Evolutionary conservation across 257 asterid genomes (phyloP).

Genomic region (Solanum sejunctum): DNA sequence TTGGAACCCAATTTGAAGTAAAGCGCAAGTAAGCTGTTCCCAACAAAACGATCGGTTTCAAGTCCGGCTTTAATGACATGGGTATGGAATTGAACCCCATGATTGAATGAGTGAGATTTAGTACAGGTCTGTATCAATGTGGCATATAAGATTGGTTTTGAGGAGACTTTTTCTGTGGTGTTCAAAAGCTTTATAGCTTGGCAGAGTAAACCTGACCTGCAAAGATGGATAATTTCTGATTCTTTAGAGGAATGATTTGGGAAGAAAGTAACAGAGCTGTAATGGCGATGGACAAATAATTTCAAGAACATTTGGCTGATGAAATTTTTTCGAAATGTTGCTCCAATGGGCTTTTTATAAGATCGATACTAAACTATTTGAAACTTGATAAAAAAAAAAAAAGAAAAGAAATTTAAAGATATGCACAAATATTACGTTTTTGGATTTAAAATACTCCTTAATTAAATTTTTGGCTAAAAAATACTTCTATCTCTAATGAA

Average conservation of each 20-base stretch:
- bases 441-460: too few species aligned
- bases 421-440: too few species aligned
- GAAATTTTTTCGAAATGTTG: not conserved
- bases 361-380: not conserved
- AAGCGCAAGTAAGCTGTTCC: slow-evolving; percentile 59
- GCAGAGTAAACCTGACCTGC: slow-evolving; percentile 30
- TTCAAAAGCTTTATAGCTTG: slow-evolving; percentile 32
- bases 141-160: slow-evolving; percentile 46
- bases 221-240: slow-evolving; percentile 35
- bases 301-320: slow-evolving; percentile 5
- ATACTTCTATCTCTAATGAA: too few species aligned
- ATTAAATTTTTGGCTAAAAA: too few species aligned
- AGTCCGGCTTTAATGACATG: slow-evolving; percentile 52
- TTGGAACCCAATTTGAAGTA: slow-evolving; percentile 40
- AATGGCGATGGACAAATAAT: slow-evolving; percentile 5
- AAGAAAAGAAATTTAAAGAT: too few species aligned
- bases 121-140: slow-evolving; percentile 41
- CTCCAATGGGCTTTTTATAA: not conserved
- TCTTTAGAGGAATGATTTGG: not conserved
- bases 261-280: not conserved
- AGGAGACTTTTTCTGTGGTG: not conserved
- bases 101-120: slow-evolving; percentile 19
- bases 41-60: slow-evolving; percentile 61
- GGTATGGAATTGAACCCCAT: slow-evolving; percentile 70
- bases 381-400: too few species aligned